These are phyloP conservation scores for Colletotrichum sp. DNA, from an alignment of 2,329 filamentous ascomycete genomes.

Conservation along the genomic window DNA sequence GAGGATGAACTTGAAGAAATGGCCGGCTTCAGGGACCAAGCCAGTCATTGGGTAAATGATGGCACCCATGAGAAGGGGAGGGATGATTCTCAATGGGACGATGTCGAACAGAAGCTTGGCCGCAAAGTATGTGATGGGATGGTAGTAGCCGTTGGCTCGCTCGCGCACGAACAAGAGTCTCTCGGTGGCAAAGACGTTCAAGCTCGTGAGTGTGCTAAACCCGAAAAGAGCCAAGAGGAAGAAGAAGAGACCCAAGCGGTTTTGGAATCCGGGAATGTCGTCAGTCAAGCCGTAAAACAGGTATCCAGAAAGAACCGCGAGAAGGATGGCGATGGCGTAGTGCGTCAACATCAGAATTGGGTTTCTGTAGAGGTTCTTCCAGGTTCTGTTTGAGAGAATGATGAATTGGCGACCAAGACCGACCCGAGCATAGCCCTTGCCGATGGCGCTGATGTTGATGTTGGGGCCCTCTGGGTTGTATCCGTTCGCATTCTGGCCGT, in stretches of 20 bases:
- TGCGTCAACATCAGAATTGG: constrained; percentile 98
- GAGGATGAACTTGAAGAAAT: constrained; percentile 91
- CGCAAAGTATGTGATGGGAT: constrained; percentile 90
- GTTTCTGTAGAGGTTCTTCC: constrained; percentile 97
- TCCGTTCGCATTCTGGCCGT: constrained; percentile 66
- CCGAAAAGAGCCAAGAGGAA: constrained; percentile 95
- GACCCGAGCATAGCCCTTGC: constrained; percentile 83
- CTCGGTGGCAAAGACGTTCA: constrained; percentile 93
- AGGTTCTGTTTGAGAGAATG: constrained; percentile 89
- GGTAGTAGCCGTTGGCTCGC: constrained; percentile 95
- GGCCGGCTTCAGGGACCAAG: constrained; percentile 77
- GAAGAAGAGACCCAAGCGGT: constrained; percentile 95
- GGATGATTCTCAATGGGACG: constrained; percentile 89
- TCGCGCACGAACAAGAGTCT: constrained; percentile 91
- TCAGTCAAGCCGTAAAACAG: constrained; percentile 96
- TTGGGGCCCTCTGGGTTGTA: constrained; percentile 51
- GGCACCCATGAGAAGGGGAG: constrained; percentile 91
- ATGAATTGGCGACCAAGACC: constrained; percentile 82
- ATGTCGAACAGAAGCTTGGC: constrained; percentile 99
- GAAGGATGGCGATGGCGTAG: constrained; percentile 93
- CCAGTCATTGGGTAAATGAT: constrained; percentile 99
- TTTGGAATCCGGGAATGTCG: constrained; percentile 97
- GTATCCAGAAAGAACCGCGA: constrained; percentile 93
- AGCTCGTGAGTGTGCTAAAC: constrained; percentile 92
- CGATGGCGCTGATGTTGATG: constrained; percentile 62